Evolutionary conservation across 78 protist genomes (phyloP), one percentile per base, ranked within the genome.

Genomic region (Tieghemostelium lacteum): DNA sequence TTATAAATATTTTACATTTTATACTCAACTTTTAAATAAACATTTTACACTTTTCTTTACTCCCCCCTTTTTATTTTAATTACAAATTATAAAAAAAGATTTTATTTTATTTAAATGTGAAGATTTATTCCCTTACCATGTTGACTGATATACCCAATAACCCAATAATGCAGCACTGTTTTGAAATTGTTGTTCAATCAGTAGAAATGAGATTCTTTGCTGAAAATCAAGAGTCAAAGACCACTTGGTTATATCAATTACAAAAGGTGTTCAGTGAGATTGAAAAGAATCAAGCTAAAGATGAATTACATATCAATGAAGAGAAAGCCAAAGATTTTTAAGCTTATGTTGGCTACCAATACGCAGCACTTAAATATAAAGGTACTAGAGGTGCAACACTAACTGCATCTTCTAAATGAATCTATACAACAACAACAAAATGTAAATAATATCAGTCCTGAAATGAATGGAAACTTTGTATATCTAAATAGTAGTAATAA

Each of bases 101-200:
- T 83, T 83, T 24, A 83, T 69, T 33, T 83, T 83, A 45, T 57
- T 83, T 40, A 83, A 83, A 73, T 67, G 74, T 70, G 91, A 83
- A 57, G 91, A 83, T 45, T 24, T 83, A 66, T 70, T 70, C 24
- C 91, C 91, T 24, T 40, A 76, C 91, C 39, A 14, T 22, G 22
- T n/a, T 83, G 14, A 45, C 71, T 16, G 91, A 83, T 69, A 69
- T 83, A 24, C 91, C 91, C 66, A 69, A 60, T 60, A 83, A 70
- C 55, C n/a, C 87, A 6, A n/a, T 54, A 54, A 28, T 39, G 65
- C 24, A n/a, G 54, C 31, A 66, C 55, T 69, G 75, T 31, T 78
- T 83, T 62, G 89, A 83, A 34, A 69, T 83, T 40, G 42, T 67
- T 50, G 63, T 83, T 42, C 40, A 55, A 69, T 40, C 57, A 1